Conservation (phyloP, 257 asterid species). For the Penstemon davidsonii region DNA sequence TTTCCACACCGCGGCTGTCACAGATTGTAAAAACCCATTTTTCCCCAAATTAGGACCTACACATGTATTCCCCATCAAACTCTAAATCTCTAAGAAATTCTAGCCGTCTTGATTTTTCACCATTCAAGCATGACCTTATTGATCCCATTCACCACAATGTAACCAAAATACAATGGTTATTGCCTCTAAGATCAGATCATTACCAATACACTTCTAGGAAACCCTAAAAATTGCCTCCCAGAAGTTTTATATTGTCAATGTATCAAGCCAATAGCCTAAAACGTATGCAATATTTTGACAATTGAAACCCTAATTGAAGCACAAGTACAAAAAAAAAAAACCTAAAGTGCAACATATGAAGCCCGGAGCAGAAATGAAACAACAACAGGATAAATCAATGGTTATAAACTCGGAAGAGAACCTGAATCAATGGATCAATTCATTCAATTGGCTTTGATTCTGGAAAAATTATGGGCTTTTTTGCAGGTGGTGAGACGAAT, state of each 20-base stretch:
- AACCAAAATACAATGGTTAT: neutral
- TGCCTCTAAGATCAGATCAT: constrained; percentile 17
- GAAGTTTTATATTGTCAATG: neutral
- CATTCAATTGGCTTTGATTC: constrained; percentile 11
- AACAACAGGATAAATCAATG: constrained; percentile 1
- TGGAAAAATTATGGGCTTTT: neutral
- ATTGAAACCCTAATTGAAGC: constrained; percentile 19
- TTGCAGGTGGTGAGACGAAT: neutral
- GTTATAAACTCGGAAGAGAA: neutral
- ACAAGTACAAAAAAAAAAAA: neutral
- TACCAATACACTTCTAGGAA: constrained; percentile 7
- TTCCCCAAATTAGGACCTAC: constrained; percentile 57
- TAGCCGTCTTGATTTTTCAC: constrained; percentile 35
- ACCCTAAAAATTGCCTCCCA: constrained; percentile 7
- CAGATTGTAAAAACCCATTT: constrained; percentile 59
- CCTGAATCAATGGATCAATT: constrained; percentile 16
- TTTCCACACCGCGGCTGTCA: constrained; percentile 64
- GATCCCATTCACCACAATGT: constrained; percentile 33
- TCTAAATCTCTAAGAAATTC: constrained; percentile 24
- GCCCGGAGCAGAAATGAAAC: constrained; percentile 1
- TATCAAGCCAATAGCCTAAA: constrained; percentile 17
- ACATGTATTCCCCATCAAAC: constrained; percentile 63
- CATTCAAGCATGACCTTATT: constrained; percentile 16
- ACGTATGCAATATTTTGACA: neutral
- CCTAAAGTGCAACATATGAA: constrained; percentile 1